Evolutionary conservation across 164 flowering plant genomes (phyloP).

Genomic region (Annona squamosa): DNA sequence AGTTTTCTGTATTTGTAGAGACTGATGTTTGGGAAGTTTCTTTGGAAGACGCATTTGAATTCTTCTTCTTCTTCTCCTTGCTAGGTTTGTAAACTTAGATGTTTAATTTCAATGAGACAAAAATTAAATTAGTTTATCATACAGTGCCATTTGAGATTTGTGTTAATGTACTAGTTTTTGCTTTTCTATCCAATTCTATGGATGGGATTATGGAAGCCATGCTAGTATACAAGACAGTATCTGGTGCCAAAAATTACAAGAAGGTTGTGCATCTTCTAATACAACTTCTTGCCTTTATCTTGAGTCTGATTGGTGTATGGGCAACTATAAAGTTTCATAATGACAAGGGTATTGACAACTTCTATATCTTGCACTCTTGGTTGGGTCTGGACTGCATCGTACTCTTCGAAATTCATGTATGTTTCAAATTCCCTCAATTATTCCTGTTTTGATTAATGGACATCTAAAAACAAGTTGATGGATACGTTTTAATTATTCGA

Average conservation of each 20-base stretch:
- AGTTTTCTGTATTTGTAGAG: too few species aligned
- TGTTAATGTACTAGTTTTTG: not conserved
- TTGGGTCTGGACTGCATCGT: constrained; percentile 76
- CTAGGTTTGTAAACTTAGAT: too few species aligned
- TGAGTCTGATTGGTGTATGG: constrained; percentile 77
- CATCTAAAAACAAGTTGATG: too few species aligned
- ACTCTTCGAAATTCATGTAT: constrained; percentile 73
- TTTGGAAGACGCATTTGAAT: too few species aligned
- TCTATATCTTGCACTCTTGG: constrained; percentile 99
- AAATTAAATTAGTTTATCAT: too few species aligned
- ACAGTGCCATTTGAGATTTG: too few species aligned
- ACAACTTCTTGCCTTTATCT: constrained; percentile 59
- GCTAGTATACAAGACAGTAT: constrained; percentile 81
- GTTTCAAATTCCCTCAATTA: not conserved
- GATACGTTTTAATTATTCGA: too few species aligned
- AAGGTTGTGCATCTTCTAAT: constrained; percentile 69
- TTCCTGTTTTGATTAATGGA: not conserved
- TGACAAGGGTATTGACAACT: constrained; percentile 93
- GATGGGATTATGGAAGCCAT: constrained; percentile 53
- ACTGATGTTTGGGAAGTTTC: too few species aligned
- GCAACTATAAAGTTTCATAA: constrained; percentile 87
- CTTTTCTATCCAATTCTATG: not conserved
- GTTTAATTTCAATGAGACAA: too few species aligned
- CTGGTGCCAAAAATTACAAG: constrained; percentile 76
- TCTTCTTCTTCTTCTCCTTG: too few species aligned